Base-by-base conservation (phyloP, 2,329 filamentous ascomycete species). In the Aspergillus amoenus region DNA sequence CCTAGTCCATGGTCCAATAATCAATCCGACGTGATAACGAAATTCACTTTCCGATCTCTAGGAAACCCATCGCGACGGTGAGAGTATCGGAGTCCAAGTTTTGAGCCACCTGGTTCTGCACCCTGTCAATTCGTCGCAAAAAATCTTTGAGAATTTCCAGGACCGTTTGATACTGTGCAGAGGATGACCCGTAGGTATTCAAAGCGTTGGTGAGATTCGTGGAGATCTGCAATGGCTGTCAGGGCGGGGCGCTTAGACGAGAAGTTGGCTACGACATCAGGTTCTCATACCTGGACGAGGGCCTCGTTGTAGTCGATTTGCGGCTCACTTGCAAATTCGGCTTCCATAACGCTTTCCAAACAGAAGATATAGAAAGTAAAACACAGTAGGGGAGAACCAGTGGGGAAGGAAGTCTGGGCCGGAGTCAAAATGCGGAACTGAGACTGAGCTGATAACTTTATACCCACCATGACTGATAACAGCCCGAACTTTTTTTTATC, bases 201-300 rank as follows among this genome's bases (percentile, higher is more conserved):
- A 74, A 65, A 3, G 73, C 75, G 48, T 76, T 79, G 39, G 68
- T 67, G 18, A 77, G 73, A 50, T 75, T 79, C 54, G 66, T 71
- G n/a, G 76, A 72, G 48, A 77, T 72, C 74, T 77, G 22, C 17
- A 18, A 55, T 30, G 37, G 5, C 27, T n/a, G 39, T 52, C 18
- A 46, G 52, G 9, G 48, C 27, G 42, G 41, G 42, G 48, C 9
- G 11, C 21, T 22, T 42, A 8, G 8, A 9, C 22, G 2, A 37
- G 34, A 37, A 15, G 34, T 37, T 13, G 12, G 32, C 24, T 9
- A 18, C 8, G 5, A 34, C 15, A 34, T 5, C 7, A 7, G 11
- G 9, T n/a, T 39, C 37, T 11, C 17, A 7, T 59, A 68, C 66
- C 60, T 68, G 65, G 17, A 55, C 37, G 13, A 68, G 60, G 15